A percentile compares a stretch with the other conserved stretches of the same genome.
phyloP scores from a whole-genome alignment of 192 early-diverging fungal genomes.

The Coemansia sp. region DNA sequence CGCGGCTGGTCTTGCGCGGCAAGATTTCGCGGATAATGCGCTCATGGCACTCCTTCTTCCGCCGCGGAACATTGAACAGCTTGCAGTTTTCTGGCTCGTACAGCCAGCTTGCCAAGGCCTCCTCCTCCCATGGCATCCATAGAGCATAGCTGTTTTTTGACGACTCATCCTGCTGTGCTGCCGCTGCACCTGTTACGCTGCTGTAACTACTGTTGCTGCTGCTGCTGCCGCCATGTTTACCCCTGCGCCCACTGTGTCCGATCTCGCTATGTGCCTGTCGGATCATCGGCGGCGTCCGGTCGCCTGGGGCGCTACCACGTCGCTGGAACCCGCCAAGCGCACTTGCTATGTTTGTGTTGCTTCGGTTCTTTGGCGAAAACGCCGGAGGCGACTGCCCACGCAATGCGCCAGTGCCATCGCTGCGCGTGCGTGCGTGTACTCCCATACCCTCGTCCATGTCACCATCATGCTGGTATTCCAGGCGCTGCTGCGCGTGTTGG shows the following conservation, averaged over 20 bases:
- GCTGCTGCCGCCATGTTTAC: background rate
- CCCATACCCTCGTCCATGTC: background rate
- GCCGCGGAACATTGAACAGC: conserved; percentile 48
- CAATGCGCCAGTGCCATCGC: background rate
- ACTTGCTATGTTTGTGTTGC: background rate
- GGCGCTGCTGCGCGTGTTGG: background rate
- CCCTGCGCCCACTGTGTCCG: background rate
- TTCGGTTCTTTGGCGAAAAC: background rate
- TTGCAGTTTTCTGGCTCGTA: conserved; percentile 45
- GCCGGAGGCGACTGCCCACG: background rate
- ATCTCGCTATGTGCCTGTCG: background rate
- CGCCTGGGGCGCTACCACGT: background rate
- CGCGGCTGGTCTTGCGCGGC: conserved; percentile 47
- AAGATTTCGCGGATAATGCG: conserved; percentile 47
- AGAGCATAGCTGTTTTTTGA: conserved; percentile 33
- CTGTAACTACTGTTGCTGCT: conserved; percentile 3
- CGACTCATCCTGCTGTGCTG: conserved; percentile 12
- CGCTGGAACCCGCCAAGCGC: background rate
- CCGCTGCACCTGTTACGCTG: background rate
- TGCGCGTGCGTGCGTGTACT: background rate
- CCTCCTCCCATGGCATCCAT: conserved; percentile 53
- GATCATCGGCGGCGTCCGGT: background rate
- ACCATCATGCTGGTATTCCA: background rate
- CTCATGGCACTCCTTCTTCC: conserved; percentile 55
- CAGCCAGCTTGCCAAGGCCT: conserved; percentile 45